Conservation (phyloP, 2,329 filamentous ascomycete genomes). For the Calonectria pteridis region DNA sequence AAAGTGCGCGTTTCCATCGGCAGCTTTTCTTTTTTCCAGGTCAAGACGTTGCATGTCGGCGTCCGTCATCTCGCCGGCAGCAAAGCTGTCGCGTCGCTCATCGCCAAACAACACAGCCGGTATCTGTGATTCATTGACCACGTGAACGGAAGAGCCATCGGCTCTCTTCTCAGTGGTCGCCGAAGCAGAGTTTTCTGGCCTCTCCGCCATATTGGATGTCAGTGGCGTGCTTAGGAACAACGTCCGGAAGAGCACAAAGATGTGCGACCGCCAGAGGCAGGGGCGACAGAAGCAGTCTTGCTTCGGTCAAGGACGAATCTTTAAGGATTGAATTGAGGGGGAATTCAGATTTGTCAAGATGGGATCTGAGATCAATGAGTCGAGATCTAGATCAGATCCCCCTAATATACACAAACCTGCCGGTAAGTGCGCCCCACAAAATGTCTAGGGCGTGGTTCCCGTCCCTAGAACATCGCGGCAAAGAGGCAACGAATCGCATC, state of each 20-base stretch:
- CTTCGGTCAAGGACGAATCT: background rate
- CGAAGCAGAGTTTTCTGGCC: background rate
- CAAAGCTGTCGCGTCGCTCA: background rate
- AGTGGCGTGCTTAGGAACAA: background rate
- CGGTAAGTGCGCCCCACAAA: background rate
- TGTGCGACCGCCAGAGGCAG: background rate
- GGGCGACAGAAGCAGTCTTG: background rate
- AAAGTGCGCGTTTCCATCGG: background rate
- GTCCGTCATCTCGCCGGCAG: background rate
- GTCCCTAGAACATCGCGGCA: background rate
- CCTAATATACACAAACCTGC: background rate
- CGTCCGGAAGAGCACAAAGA: background rate
- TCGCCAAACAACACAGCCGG: background rate
- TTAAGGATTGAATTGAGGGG: background rate
- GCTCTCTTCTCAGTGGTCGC: background rate
- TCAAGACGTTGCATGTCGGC: background rate
- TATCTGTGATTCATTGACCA: background rate
- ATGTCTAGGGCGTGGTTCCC: background rate
- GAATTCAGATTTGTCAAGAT: too few relatives aligned
- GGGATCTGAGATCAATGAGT: too few relatives aligned
- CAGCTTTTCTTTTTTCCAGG: background rate
- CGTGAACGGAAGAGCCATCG: background rate
- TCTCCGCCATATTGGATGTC: background rate
- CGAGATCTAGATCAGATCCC: background rate
- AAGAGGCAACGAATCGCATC: background rate